Conservation (phyloP, 805 yeast species). For the Yarrowia sp. region DNA sequence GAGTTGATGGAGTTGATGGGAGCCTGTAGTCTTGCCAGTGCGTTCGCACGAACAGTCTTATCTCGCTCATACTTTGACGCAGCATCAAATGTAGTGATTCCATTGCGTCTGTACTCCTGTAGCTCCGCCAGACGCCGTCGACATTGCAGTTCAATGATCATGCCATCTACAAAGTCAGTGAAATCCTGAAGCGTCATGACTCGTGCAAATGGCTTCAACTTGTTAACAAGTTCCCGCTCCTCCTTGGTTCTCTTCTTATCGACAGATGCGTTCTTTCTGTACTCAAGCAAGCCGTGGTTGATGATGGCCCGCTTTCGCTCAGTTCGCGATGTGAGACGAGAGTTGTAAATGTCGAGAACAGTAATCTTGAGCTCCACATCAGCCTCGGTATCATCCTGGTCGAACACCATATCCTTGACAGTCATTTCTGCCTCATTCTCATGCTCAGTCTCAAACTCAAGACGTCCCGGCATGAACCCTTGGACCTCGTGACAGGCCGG, state of each 20-base stretch:
- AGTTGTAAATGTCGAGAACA: conserved; percentile 85
- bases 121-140: conserved; percentile 84
- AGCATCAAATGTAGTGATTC: conserved; percentile 80
- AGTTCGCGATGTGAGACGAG: conserved; percentile 87
- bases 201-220: conserved; percentile 80
- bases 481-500: conserved; percentile 97
- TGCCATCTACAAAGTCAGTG: conserved; percentile 72
- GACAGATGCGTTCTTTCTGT: conserved; percentile 75
- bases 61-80: conserved; percentile 91
- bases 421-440: conserved; percentile 96
- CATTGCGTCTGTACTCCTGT: conserved; percentile 92
- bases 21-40: conserved; percentile 59
- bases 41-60: conserved; percentile 69
- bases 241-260: conserved; percentile 91
- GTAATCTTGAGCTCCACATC: conserved; percentile 91
- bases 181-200: conserved; percentile 83
- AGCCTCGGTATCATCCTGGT: conserved; percentile 85
- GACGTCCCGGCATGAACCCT: conserved; percentile 98
- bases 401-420: conserved; percentile 94
- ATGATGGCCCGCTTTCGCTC: conserved; percentile 87
- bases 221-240: conserved; percentile 80
- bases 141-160: conserved; percentile 77
- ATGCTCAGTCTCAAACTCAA: conserved; percentile 94
- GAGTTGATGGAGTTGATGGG: conserved; percentile 27
- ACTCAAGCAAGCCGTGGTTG: conserved; percentile 80